Conservation (phyloP, 805 yeast species). For the Cyberlindnera amylophila region DNA sequence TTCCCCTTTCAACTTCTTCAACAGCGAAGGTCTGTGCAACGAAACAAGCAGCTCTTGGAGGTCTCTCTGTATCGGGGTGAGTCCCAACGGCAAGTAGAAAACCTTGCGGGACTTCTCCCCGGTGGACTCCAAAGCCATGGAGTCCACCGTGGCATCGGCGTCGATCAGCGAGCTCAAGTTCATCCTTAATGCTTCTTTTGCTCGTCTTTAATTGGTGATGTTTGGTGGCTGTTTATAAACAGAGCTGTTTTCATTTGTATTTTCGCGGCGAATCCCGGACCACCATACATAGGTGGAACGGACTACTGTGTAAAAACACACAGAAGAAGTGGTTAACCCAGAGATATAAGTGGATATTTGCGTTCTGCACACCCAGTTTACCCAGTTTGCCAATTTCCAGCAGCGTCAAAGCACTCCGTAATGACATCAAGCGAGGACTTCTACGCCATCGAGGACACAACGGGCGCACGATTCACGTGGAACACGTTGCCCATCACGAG, state of each 20-base stretch:
- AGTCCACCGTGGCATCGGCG: slow-evolving; percentile 3
- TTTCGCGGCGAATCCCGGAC: not conserved
- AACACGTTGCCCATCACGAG: slow-evolving; percentile 84
- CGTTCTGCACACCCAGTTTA: not conserved
- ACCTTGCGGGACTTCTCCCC: slow-evolving; percentile 7
- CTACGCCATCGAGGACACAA: slow-evolving; percentile 42
- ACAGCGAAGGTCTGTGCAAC: slow-evolving; percentile 36
- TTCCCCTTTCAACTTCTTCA: not conserved
- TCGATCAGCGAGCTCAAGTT: slow-evolving; percentile 15
- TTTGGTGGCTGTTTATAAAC: too few relatives aligned
- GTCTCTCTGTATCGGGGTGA: slow-evolving; percentile 41
- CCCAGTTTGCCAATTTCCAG: not conserved
- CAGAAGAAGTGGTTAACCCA: not conserved
- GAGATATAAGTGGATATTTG: not conserved
- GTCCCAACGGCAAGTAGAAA: slow-evolving; percentile 38
- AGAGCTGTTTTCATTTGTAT: not conserved
- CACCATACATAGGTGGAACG: too few relatives aligned
- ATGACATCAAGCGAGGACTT: too few relatives aligned
- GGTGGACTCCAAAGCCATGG: too few relatives aligned
- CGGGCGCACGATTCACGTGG: slow-evolving; percentile 65
- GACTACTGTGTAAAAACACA: not conserved
- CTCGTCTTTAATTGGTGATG: slow-evolving; percentile 22
- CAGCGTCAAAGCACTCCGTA: too few relatives aligned
- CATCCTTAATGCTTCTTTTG: slow-evolving; percentile 5
- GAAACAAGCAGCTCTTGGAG: slow-evolving; percentile 40